Conservation (phyloP, 768 basidiomycete genomes). For the Ephemerocybe angulata region DNA sequence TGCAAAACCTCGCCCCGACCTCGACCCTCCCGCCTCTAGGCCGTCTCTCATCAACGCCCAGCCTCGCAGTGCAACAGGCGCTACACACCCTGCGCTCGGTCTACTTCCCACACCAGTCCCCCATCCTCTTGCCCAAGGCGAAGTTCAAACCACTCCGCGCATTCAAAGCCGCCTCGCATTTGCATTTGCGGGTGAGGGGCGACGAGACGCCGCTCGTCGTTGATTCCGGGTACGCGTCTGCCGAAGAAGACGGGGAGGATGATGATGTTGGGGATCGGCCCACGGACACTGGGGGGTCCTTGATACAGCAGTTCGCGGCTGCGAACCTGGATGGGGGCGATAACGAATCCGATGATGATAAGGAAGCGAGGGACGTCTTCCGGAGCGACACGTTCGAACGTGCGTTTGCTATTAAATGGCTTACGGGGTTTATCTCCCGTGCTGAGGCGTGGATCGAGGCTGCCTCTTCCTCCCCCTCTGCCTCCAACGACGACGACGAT, state of each 20-base stretch:
- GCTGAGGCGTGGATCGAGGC: constrained; percentile 53
- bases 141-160: constrained; percentile 19
- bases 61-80: constrained; percentile 40
- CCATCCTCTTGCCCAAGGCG: constrained; percentile 24
- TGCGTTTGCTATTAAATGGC: constrained; percentile 66
- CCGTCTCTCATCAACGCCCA: constrained; percentile 35
- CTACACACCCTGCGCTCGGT: constrained; percentile 35
- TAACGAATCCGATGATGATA: constrained; percentile 13
- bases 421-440: constrained; percentile 64
- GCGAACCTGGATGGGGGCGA: constrained; percentile 4
- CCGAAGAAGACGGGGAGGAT: constrained; percentile 44
- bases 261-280: constrained; percentile 9
- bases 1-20: constrained; percentile 36
- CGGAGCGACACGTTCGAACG: constrained; percentile 66
- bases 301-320: background rate
- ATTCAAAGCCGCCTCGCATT: background rate
- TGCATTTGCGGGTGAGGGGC: background rate
- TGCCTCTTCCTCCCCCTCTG: no score
- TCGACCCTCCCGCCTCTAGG: constrained; percentile 56
- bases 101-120: constrained; percentile 45
- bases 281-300: background rate
- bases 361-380: constrained; percentile 38
- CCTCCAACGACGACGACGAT: constrained; percentile 7
- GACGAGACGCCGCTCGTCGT: constrained; percentile 32
- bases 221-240: constrained; percentile 78